phyloP scores from a whole-genome alignment of 768 basidiomycete species.

The Suillus decipiens region DNA sequence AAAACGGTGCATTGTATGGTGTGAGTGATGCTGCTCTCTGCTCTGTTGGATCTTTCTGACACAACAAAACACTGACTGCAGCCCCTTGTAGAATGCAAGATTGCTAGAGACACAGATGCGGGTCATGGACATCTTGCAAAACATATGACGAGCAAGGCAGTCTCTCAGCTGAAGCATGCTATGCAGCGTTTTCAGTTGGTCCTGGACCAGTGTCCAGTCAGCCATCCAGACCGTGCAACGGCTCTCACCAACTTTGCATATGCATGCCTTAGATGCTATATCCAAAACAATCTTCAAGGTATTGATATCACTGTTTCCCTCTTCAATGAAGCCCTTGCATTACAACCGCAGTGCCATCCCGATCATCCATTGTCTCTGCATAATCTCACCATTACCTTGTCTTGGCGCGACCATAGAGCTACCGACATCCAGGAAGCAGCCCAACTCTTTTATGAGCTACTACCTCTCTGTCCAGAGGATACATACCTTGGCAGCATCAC shows the following conservation, averaged over 20 bases:
- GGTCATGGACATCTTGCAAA: neutral
- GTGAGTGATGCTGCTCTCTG: neutral
- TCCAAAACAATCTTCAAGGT: neutral
- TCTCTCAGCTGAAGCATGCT: neutral
- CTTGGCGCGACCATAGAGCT: neutral
- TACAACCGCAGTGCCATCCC: neutral
- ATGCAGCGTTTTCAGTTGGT: neutral
- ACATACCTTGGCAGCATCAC: neutral
- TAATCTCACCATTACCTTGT: neutral
- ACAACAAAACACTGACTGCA: neutral
- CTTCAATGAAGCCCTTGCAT: neutral
- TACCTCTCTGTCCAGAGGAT: neutral
- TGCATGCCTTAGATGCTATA: neutral
- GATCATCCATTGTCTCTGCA: neutral
- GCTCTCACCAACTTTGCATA: neutral
- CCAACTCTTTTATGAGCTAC: neutral
- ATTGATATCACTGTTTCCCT: neutral
- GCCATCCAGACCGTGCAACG: neutral
- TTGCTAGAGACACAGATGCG: neutral
- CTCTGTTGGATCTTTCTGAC: neutral
- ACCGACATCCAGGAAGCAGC: neutral
- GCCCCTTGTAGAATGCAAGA: neutral
- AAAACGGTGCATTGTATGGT: neutral
- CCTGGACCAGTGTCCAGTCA: neutral
- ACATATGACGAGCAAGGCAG: neutral